These are phyloP conservation scores for Heritiera littoralis DNA, from an alignment of 345 rosid genomes.

Conservation along the genomic window DNA sequence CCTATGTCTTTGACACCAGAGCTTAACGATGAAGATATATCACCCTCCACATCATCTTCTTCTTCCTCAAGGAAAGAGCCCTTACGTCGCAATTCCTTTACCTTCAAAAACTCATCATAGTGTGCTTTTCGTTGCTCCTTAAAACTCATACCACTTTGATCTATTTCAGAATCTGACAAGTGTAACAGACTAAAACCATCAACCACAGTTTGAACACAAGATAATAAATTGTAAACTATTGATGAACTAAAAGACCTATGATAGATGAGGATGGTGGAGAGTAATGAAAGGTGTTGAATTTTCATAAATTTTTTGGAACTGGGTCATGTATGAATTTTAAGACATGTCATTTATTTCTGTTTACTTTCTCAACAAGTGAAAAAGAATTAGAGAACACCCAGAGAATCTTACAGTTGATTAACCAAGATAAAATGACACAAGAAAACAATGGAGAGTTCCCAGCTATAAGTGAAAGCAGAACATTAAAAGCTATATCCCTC, in stretches of 20 bases:
- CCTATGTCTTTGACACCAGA: conserved; percentile 45
- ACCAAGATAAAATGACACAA: conserved; percentile 3
- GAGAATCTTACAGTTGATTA: background rate
- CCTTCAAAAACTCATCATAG: conserved; percentile 81
- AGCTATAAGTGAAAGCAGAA: background rate
- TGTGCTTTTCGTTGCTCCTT: conserved; percentile 83
- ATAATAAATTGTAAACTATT: background rate
- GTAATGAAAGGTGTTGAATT: background rate
- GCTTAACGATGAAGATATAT: conserved; percentile 45
- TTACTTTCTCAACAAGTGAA: background rate
- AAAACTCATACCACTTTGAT: conserved; percentile 48
- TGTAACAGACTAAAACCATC: background rate
- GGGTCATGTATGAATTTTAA: background rate
- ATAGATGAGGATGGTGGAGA: background rate
- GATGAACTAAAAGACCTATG: background rate
- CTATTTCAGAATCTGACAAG: conserved; percentile 46
- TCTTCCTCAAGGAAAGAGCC: conserved; percentile 72
- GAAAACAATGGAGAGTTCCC: background rate
- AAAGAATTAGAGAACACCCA: background rate
- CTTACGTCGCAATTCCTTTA: conserved; percentile 66
- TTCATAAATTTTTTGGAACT: background rate
- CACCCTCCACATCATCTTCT: conserved; percentile 48
- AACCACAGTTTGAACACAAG: conserved; percentile 7
- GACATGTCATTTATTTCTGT: conserved; percentile 2
- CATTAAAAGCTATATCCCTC: background rate